Percentiles rank a stretch among this genome's conserved stretches.
Conservation (phyloP, 176 grass and related monocot genomes). For the Rhynchospora breviuscula region DNA sequence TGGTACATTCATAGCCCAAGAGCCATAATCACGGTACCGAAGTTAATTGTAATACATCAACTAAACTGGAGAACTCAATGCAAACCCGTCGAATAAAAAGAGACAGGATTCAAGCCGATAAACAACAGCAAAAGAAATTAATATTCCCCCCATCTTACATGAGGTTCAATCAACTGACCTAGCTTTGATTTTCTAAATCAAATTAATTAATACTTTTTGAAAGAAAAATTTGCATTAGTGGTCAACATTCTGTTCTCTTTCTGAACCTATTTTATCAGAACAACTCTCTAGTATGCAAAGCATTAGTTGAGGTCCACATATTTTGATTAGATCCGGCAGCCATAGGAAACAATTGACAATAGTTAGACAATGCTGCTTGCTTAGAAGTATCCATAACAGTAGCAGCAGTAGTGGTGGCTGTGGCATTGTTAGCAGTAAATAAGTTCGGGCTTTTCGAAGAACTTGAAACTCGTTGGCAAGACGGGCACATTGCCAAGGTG, state of each 20-base stretch:
- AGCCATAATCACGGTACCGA: too few species aligned
- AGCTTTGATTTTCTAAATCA: conserved; percentile 21
- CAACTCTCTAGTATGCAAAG: conserved; percentile 21
- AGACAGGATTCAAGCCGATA: background rate
- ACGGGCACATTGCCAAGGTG: conserved; percentile 81
- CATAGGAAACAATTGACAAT: conserved; percentile 22
- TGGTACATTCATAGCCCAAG: background rate
- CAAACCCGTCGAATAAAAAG: conserved; percentile 23
- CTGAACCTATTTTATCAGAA: conserved; percentile 15
- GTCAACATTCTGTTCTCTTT: conserved; percentile 7
- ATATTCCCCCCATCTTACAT: background rate
- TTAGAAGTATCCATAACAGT: background rate
- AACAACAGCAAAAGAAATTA: conserved; percentile 13
- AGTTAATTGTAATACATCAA: background rate
- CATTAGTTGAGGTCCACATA: conserved; percentile 12
- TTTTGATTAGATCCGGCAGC: conserved; percentile 11
- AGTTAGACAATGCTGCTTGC: conserved; percentile 13
- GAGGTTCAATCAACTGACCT: conserved; percentile 3
- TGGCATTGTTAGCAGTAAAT: background rate
- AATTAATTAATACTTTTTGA: conserved; percentile 11
- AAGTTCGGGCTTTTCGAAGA: conserved; percentile 5
- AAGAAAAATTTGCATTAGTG: conserved; percentile 26
- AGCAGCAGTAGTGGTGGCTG: background rate
- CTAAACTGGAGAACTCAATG: conserved; percentile 1
- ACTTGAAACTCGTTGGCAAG: conserved; percentile 57